Evolutionary conservation across 1,139 yeast genomes (phyloP).

Genomic region (Saccharomyces hybrid): DNA sequence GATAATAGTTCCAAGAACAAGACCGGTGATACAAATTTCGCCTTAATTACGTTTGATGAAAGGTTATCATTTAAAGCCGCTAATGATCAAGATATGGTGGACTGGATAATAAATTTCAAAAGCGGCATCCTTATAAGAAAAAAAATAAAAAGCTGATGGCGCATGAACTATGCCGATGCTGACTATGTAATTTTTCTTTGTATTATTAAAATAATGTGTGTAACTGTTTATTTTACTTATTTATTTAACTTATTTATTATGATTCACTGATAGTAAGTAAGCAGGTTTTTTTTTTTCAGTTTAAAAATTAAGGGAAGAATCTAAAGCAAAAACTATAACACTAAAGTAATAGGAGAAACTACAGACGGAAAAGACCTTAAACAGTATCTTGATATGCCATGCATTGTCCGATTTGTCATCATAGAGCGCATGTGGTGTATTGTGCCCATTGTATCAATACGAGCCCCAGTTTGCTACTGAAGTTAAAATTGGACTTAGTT

Average conservation of each 20-base stretch:
- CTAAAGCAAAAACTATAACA: neutral
- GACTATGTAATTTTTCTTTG: neutral
- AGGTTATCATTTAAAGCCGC: conserved; percentile 17
- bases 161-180: neutral
- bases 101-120: conserved; percentile 23
- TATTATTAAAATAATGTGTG: neutral
- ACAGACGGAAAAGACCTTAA: too few relatives aligned
- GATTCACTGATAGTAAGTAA: neutral
- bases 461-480: conserved; percentile 21
- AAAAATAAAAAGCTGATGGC: neutral
- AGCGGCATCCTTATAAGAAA: conserved; percentile 17
- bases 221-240: neutral
- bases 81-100: conserved; percentile 19
- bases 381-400: conserved; percentile 3
- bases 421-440: conserved; percentile 15
- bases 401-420: conserved; percentile 21
- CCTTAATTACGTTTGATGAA: conserved; percentile 15
- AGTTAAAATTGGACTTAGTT: conserved; percentile 15
- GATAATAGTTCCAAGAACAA: conserved; percentile 7
- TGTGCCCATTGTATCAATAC: conserved; percentile 26
- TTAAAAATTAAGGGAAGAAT: neutral
- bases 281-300: neutral
- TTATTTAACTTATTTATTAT: neutral
- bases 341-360: neutral
- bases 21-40: conserved; percentile 13